A percentile compares a stretch with the other conserved stretches of the same genome.
Conservation (phyloP, 208 protist species). For the Trypanosoma theileri region DNA sequence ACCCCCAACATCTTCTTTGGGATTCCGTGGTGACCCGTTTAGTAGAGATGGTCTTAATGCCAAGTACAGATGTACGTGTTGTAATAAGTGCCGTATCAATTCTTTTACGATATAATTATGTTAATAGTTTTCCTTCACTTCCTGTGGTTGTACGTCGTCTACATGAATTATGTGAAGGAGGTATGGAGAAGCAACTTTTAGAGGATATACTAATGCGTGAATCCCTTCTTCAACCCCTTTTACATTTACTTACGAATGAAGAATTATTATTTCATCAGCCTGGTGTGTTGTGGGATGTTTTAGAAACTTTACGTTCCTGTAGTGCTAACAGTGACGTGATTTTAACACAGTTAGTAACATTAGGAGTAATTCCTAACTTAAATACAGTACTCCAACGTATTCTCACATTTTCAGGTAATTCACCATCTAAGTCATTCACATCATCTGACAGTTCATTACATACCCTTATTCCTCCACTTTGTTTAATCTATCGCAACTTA, state of each 20-base stretch:
- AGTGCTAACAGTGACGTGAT: constrained; percentile 29
- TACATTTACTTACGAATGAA: constrained; percentile 33
- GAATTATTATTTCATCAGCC: constrained; percentile 24
- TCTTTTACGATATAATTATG: constrained; percentile 20
- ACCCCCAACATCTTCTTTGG: constrained; percentile 41
- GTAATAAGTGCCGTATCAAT: constrained; percentile 15
- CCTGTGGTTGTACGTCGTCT: constrained; percentile 27
- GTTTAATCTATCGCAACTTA: constrained; percentile 43
- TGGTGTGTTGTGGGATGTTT: constrained; percentile 31
- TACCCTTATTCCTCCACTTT: constrained; percentile 32
- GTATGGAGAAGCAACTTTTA: constrained; percentile 15
- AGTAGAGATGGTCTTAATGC: constrained; percentile 12
- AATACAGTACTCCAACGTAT: constrained; percentile 34
- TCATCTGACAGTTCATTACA: constrained; percentile 5
- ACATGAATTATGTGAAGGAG: constrained; percentile 30
- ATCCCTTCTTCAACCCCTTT: constrained; percentile 38
- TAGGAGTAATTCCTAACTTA: constrained; percentile 35
- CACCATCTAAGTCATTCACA: constrained; percentile 9
- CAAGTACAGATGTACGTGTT: constrained; percentile 19
- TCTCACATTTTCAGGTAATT: constrained; percentile 10
- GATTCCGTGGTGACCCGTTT: constrained; percentile 24
- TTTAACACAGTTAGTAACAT: constrained; percentile 33
- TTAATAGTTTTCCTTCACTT: constrained; percentile 8
- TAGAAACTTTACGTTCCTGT: constrained; percentile 26
- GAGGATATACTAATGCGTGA: constrained; percentile 46